Evolutionary conservation across 2,329 filamentous ascomycete species (phyloP).

Genomic region (Alternaria dauci): DNA sequence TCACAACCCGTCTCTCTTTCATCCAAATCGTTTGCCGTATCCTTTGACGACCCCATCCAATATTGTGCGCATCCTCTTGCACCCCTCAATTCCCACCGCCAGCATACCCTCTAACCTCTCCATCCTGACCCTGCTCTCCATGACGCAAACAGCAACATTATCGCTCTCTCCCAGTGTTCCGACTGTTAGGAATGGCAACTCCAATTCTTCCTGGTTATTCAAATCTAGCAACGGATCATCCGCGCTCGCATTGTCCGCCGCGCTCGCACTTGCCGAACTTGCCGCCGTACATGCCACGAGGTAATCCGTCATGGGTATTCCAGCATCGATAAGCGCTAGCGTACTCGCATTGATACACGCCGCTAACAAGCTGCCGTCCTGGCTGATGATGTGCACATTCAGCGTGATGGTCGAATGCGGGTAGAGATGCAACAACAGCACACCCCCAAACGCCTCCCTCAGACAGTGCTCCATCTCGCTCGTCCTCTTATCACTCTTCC

Average conservation of each 20-base stretch:
- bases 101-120: slow-evolving; percentile 88
- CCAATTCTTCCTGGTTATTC: slow-evolving; percentile 81
- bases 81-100: slow-evolving; percentile 89
- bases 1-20: slow-evolving; percentile 10
- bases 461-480: slow-evolving; percentile 84
- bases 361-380: slow-evolving; percentile 89
- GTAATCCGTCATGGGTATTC: slow-evolving; percentile 94
- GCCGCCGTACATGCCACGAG: slow-evolving; percentile 88
- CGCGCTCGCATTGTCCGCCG: slow-evolving; percentile 66
- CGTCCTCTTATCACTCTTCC: slow-evolving; percentile 73
- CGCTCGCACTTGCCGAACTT: slow-evolving; percentile 67
- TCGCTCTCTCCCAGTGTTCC: slow-evolving; percentile 79
- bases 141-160: slow-evolving; percentile 78
- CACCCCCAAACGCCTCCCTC: slow-evolving; percentile 76
- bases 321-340: slow-evolving; percentile 90
- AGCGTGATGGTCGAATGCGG: slow-evolving; percentile 86
- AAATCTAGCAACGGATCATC: slow-evolving; percentile 83
- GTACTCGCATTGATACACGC: slow-evolving; percentile 91
- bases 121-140: slow-evolving; percentile 89
- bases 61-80: slow-evolving; percentile 82
- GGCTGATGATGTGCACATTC: slow-evolving; percentile 83
- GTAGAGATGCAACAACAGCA: slow-evolving; percentile 86
- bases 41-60: slow-evolving; percentile 76
- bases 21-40: slow-evolving; percentile 47
- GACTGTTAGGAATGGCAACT: slow-evolving; percentile 87